A percentile compares a stretch with the other conserved stretches of the same genome.
Conservation (phyloP, 2,329 filamentous ascomycete species). For the Ophiognomonia clavigignenti-juglandacearum region DNA sequence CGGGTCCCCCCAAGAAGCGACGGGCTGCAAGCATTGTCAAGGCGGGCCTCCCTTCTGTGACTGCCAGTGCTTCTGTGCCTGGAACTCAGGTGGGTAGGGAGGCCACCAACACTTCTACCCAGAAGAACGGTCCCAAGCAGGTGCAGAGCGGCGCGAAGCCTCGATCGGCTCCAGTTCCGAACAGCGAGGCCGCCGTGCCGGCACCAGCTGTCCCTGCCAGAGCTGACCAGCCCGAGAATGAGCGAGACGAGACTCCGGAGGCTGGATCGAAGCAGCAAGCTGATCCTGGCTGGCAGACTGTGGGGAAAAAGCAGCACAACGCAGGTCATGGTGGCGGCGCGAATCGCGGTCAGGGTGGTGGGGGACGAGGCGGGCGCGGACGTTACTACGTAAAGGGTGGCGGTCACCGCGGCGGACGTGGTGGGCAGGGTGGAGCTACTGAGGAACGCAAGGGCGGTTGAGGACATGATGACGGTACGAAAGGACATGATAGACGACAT, state of each 20-base stretch:
- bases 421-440: not conserved
- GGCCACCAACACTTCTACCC: not conserved
- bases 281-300: conserved; percentile 6
- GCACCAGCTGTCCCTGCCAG: too few species aligned
- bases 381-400: not conserved
- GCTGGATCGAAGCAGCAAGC: not conserved
- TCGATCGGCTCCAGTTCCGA: not conserved
- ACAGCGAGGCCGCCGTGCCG: too few species aligned
- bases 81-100: not conserved
- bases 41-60: not conserved
- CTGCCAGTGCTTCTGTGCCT: not conserved
- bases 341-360: not conserved
- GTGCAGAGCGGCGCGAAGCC: not conserved
- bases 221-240: too few species aligned
- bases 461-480: not conserved
- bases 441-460: conserved; percentile 14
- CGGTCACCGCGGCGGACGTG: not conserved
- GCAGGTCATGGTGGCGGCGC: not conserved
- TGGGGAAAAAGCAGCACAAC: conserved; percentile 4
- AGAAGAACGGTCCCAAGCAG: not conserved
- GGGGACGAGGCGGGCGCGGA: too few species aligned
- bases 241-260: not conserved
- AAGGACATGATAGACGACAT: not conserved
- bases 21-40: conserved; percentile 4
- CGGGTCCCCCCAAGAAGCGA: conserved; percentile 1